phyloP scores from a whole-genome alignment of 108 stramenopile species.

The Asterionellopsis glacialis region DNA sequence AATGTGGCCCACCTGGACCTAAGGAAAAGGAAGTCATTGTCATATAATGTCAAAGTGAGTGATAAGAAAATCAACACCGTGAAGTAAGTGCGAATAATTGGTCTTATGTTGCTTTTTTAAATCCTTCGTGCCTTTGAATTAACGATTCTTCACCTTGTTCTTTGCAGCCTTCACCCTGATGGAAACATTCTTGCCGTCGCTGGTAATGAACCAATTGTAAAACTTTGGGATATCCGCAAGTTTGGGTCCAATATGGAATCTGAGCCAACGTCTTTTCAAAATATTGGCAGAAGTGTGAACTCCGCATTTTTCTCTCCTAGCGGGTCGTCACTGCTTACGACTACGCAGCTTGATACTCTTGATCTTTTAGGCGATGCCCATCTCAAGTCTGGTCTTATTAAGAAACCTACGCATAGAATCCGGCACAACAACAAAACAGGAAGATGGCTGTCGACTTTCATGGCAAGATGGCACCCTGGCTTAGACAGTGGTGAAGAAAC shows the following conservation, averaged over 20 bases:
- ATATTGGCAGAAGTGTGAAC: slow-evolving; percentile 56
- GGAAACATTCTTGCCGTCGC: slow-evolving; percentile 64
- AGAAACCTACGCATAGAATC: slow-evolving; percentile 42
- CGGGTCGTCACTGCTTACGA: slow-evolving; percentile 55
- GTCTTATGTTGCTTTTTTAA: no score
- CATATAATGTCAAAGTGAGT: slow-evolving; percentile 54
- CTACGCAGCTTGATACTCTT: slow-evolving; percentile 54
- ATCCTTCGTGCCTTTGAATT: no score
- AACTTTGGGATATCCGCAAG: slow-evolving; percentile 76
- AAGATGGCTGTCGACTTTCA: slow-evolving; percentile 76
- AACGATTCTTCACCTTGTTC: neutral
- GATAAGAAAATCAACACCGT: slow-evolving; percentile 82
- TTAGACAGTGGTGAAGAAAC: slow-evolving; percentile 19
- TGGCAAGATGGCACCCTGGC: slow-evolving; percentile 71
- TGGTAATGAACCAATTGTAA: slow-evolving; percentile 51
- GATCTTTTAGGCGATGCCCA: slow-evolving; percentile 65
- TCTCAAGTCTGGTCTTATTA: slow-evolving; percentile 18
- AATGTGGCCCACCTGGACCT: slow-evolving; percentile 68
- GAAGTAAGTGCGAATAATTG: slow-evolving; percentile 37
- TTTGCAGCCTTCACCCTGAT: slow-evolving; percentile 66
- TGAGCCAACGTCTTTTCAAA: slow-evolving; percentile 35
- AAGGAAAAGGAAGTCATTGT: slow-evolving; percentile 37
- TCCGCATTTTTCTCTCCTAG: slow-evolving; percentile 76
- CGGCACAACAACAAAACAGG: slow-evolving; percentile 82
- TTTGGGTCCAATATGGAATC: slow-evolving; percentile 19